These are phyloP conservation scores for Bolboschoenus planiculmis DNA, from an alignment of 176 grass and related monocot genomes.

Conservation along the genomic window DNA sequence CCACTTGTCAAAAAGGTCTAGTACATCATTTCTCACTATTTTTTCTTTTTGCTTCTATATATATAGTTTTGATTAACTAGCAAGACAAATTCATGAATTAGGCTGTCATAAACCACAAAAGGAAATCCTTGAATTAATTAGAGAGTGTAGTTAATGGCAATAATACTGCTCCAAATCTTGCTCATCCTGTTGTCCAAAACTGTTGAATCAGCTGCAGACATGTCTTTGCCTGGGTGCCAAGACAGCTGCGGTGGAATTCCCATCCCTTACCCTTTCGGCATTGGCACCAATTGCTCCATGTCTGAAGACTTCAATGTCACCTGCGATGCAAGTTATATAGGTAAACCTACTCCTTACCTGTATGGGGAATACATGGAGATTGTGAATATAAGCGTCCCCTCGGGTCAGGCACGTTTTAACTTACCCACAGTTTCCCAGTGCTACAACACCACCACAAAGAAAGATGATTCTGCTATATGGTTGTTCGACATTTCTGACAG, in stretches of 20 bases:
- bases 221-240: not conserved
- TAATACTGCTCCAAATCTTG: too few species aligned
- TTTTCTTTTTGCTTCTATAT: too few species aligned
- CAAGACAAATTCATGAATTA: too few species aligned
- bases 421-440: not conserved
- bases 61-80: too few species aligned
- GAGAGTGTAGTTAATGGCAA: too few species aligned
- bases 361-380: not conserved
- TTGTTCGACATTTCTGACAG: too few species aligned
- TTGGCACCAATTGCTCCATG: not conserved
- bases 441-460: not conserved
- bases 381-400: not conserved
- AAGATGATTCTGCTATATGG: too few species aligned
- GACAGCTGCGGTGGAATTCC: not conserved
- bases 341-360: not conserved
- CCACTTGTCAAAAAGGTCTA: too few species aligned
- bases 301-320: not conserved
- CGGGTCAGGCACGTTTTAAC: not conserved
- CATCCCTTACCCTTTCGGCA: not conserved
- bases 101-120: too few species aligned
- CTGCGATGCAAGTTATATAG: not conserved
- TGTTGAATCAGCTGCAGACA: not conserved
- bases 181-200: too few species aligned
- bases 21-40: too few species aligned
- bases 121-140: too few species aligned